These are phyloP conservation scores for Aspergillus alliaceus DNA, from an alignment of 2,329 filamentous ascomycete genomes.

Conservation along the genomic window DNA sequence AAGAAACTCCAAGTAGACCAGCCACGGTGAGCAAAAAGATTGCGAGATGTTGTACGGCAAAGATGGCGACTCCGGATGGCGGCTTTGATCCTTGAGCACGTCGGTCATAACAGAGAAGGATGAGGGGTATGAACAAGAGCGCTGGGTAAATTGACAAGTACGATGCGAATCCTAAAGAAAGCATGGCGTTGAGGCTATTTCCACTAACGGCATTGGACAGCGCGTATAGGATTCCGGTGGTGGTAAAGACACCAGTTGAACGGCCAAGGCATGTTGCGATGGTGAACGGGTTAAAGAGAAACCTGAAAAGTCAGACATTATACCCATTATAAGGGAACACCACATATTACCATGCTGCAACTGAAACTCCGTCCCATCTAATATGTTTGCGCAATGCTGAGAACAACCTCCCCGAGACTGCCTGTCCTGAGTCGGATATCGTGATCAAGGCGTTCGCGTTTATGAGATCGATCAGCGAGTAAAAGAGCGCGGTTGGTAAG, in stretches of 20 bases:
- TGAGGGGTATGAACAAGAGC: conserved; percentile 78
- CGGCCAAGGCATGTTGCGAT: conserved; percentile 87
- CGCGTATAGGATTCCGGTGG: conserved; percentile 80
- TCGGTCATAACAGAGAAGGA: conserved; percentile 77
- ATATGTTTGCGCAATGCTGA: conserved; percentile 75
- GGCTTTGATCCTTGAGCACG: conserved; percentile 40
- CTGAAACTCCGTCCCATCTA: conserved; percentile 70
- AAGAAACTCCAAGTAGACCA: conserved; percentile 69
- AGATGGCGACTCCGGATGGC: conserved; percentile 40
- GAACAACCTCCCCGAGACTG: conserved; percentile 71
- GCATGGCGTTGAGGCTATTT: conserved; percentile 71
- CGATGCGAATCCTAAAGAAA: conserved; percentile 81
- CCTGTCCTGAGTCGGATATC: conserved; percentile 80
- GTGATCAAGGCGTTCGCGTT: conserved; percentile 75
- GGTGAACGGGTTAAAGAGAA: conserved; percentile 92
- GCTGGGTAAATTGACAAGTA: conserved; percentile 92
- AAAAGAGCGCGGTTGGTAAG: conserved; percentile 76
- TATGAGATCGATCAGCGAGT: conserved; percentile 75
- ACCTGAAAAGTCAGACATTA: conserved; percentile 53
- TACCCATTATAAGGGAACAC: neutral
- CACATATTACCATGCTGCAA: conserved; percentile 71
- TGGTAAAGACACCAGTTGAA: conserved; percentile 85
- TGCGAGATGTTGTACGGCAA: conserved; percentile 55
- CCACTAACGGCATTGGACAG: conserved; percentile 77
- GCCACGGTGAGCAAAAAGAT: conserved; percentile 58